Evolutionary conservation across 257 asterid genomes (phyloP).

Genomic region (Gentiana straminea): DNA sequence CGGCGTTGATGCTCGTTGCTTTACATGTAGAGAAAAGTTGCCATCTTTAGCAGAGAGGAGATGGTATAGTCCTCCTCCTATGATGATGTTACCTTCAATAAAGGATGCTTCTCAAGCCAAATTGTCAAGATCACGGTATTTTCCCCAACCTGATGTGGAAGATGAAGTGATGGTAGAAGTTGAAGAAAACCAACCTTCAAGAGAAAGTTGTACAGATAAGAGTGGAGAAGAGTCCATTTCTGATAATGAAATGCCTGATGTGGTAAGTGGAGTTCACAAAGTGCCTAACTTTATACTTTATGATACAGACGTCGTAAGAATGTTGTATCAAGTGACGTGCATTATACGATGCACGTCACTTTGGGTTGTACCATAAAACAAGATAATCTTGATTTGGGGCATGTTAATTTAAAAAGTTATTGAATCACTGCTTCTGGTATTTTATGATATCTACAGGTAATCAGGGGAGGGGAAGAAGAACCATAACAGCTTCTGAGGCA

Average conservation of each 20-base stretch:
- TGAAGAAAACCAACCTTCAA: slow-evolving; percentile 14
- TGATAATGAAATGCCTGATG: slow-evolving; percentile 22
- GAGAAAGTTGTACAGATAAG: slow-evolving; percentile 18
- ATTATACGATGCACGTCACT: slow-evolving; percentile 11
- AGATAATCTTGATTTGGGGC: neutral
- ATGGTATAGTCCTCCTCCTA: slow-evolving; percentile 34
- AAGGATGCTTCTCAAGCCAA: slow-evolving; percentile 41
- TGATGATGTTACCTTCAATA: slow-evolving; percentile 40
- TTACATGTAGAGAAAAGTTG: slow-evolving; percentile 21
- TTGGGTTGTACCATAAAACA: neutral
- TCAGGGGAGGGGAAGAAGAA: slow-evolving; percentile 44
- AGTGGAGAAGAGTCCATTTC: slow-evolving; percentile 17
- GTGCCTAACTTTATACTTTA: slow-evolving; percentile 22
- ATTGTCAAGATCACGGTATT: slow-evolving; percentile 25
- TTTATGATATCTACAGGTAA: slow-evolving; percentile 26
- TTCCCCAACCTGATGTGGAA: slow-evolving; percentile 24
- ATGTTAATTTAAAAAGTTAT: neutral
- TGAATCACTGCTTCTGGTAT: neutral
- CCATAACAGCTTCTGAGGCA: slow-evolving; percentile 34
- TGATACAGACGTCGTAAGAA: slow-evolving; percentile 24
- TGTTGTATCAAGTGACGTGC: slow-evolving; percentile 16
- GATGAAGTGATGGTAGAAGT: slow-evolving; percentile 29
- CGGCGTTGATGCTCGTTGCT: slow-evolving; percentile 19
- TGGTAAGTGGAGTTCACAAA: slow-evolving; percentile 14
- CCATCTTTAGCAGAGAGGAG: slow-evolving; percentile 41